Conservation (phyloP, 1,284 basidiomycete genomes). For the Fistulinella cinereoalba region DNA sequence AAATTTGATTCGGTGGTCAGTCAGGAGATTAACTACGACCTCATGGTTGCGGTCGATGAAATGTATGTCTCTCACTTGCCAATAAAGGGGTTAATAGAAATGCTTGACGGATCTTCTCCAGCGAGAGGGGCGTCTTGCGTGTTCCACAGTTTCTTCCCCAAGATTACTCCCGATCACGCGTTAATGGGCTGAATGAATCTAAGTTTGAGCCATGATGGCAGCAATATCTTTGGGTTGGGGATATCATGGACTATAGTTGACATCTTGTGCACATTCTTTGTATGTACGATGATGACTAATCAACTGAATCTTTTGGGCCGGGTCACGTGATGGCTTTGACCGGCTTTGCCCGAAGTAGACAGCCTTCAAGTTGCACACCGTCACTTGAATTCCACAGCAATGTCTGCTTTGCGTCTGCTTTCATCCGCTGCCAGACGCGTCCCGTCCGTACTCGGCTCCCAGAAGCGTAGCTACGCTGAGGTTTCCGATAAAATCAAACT, state of each 20-base stretch:
- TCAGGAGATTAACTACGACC: conserved; percentile 92
- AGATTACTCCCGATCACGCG: conserved; percentile 42
- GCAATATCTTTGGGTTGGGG: no score
- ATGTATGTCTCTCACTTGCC: conserved; percentile 58
- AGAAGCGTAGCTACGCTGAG: conserved; percentile 85
- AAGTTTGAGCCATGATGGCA: conserved; percentile 23
- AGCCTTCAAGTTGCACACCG: neutral
- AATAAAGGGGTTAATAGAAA: no score
- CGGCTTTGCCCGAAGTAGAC: conserved; percentile 30
- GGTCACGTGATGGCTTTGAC: conserved; percentile 25
- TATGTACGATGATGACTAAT: neutral
- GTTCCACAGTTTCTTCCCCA: conserved; percentile 64
- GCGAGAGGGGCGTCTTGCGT: conserved; percentile 66
- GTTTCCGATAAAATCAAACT: conserved; percentile 84
- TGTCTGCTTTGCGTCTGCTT: conserved; percentile 74
- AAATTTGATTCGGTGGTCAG: conserved; percentile 88
- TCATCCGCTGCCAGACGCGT: conserved; percentile 60
- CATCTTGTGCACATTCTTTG: neutral
- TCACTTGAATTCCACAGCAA: conserved; percentile 30
- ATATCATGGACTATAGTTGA: neutral
- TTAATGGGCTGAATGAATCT: conserved; percentile 28
- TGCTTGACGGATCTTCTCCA: conserved; percentile 33
- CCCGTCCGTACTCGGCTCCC: conserved; percentile 49
- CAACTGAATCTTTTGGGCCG: neutral
- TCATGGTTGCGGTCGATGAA: conserved; percentile 87